Evolutionary conservation across 768 basidiomycete genomes (phyloP), one percentile per base, ranked within the genome.

Genomic region (Amanita rubescens): DNA sequence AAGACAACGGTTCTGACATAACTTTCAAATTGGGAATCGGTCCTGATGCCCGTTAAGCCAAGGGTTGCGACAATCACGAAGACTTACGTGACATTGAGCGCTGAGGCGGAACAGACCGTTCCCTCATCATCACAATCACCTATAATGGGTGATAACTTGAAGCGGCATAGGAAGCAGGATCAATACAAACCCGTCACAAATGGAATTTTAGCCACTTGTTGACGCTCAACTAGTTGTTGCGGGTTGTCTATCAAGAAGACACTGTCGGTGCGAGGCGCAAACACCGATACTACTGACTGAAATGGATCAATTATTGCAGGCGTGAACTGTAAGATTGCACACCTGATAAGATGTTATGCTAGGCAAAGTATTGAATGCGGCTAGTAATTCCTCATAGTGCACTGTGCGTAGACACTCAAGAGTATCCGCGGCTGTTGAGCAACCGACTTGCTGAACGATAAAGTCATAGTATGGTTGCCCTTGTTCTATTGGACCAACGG

Each of bases 71-170:
- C 27, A 30, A 30, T 30, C 27, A 8, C 3, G 8, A 30, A 30
- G 27, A 30, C 74, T 51, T 56, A 77, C 77, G 77, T 79, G 51
- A 79, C 55, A 50, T 81, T 80, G 37, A 75, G 53, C 2, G 70
- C 76, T 2, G 77, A 70, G 8, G 80, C 59, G 2, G 78, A 72
- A 58, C 80, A 80, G 0, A 79, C 19, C 0, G 81, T 80, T 5
- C 81, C 83, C 60, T 85, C 83, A 51, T 84, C 83, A 49, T 83
- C 80, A 58, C 75, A 77, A 56, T 82, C 73, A n/a, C 78, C 78
- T 72, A 46, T 33, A 6, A 37, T 6, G 12, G 10, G 27, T 19
- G 55, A 42, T 52, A 3, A 41, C 8, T 25, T 39, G 30, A 32
- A 33, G 0, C 17, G 38, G 3, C 2, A n/a, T 8, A 4, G 5